Evolutionary conservation across 768 basidiomycete genomes (phyloP).

Genomic region (Lentinula edodes): DNA sequence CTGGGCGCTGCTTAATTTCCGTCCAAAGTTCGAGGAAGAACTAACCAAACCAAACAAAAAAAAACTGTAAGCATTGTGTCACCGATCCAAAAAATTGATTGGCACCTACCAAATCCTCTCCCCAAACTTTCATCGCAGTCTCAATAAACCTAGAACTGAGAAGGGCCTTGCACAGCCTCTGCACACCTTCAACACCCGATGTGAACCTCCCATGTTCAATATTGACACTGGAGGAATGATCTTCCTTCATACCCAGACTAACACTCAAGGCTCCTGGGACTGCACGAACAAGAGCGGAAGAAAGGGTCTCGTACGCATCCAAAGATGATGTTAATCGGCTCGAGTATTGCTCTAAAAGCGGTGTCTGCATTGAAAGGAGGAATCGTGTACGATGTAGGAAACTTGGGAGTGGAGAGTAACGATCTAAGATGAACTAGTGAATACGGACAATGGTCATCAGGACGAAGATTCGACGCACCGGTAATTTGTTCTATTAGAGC

Average conservation of each 20-base stretch:
- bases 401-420: slow-evolving; percentile 83
- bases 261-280: slow-evolving; percentile 88
- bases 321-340: slow-evolving; percentile 75
- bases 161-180: slow-evolving; percentile 80
- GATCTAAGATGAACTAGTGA: slow-evolving; percentile 45
- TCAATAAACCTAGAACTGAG: slow-evolving; percentile 75
- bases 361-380: slow-evolving; percentile 79
- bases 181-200: slow-evolving; percentile 77
- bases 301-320: slow-evolving; percentile 91
- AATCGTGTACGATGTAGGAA: slow-evolving; percentile 77
- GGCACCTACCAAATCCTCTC: slow-evolving; percentile 76
- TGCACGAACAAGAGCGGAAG: slow-evolving; percentile 80
- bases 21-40: slow-evolving; percentile 91
- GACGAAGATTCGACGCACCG: slow-evolving; percentile 37
- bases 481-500: slow-evolving; percentile 90
- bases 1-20: slow-evolving; percentile 61
- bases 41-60: slow-evolving; percentile 31
- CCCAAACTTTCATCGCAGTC: slow-evolving; percentile 71
- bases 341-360: slow-evolving; percentile 74
- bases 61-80: too few relatives aligned
- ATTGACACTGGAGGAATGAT: slow-evolving; percentile 24
- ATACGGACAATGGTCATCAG: too few relatives aligned
- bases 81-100: neutral
- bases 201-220: slow-evolving; percentile 66
- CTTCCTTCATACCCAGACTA: slow-evolving; percentile 41